These are phyloP conservation scores for Sarcodon aspratus DNA, from an alignment of 768 basidiomycete genomes.

Conservation along the genomic window DNA sequence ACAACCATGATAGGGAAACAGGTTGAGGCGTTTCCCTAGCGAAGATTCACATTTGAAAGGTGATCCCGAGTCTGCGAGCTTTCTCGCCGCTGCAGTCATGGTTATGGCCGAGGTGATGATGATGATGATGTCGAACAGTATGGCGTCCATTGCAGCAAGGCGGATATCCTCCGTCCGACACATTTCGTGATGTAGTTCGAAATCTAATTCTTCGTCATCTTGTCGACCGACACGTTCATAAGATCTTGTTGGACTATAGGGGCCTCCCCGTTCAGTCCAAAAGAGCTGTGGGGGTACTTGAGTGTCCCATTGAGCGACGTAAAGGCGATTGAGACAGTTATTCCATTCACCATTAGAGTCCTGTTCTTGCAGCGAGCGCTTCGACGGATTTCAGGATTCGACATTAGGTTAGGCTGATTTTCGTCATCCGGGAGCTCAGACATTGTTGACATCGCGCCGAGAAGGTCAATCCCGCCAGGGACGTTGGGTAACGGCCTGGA, in stretches of 20 bases:
- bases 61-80: constrained; percentile 28
- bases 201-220: constrained; percentile 62
- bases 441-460: constrained; percentile 17
- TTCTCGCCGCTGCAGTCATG: too few relatives aligned
- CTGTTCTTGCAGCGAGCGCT: constrained; percentile 55
- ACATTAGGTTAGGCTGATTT: constrained; percentile 34
- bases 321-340: constrained; percentile 71
- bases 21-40: constrained; percentile 42
- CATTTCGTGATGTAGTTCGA: constrained; percentile 72
- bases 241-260: constrained; percentile 64
- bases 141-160: constrained; percentile 85
- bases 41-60: constrained; percentile 41
- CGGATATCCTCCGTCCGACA: constrained; percentile 72
- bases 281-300: constrained; percentile 90
- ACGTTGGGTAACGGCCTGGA: constrained; percentile 30
- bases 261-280: constrained; percentile 65
- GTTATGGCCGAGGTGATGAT: too few relatives aligned
- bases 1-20: constrained; percentile 74
- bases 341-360: too few relatives aligned
- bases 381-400: constrained; percentile 68
- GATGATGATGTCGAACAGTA: constrained; percentile 67
- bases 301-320: constrained; percentile 62
- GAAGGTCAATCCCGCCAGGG: constrained; percentile 6
- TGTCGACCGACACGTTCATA: constrained; percentile 22
- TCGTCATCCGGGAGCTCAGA: constrained; percentile 29